Conservation (phyloP, 257 asterid species). For the Solanum arcanum region DNA sequence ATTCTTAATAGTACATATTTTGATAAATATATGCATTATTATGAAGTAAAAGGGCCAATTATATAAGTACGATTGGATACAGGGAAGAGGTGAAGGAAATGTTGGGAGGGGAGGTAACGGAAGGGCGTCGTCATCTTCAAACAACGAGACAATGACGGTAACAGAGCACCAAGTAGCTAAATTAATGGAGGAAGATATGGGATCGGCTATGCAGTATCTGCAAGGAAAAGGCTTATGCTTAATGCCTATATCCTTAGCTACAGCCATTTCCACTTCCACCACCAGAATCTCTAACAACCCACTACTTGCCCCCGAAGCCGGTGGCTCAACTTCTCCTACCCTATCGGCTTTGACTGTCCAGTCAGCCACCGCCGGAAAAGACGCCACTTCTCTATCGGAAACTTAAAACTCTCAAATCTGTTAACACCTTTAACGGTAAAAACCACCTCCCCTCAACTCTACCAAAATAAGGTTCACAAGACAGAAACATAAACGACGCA, state of each 20-base stretch:
- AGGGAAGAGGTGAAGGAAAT: slow-evolving; percentile 18
- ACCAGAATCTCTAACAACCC: slow-evolving; percentile 14
- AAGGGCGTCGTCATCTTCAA: slow-evolving; percentile 58
- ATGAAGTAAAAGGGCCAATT: too few relatives aligned
- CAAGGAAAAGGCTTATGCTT: slow-evolving; percentile 93
- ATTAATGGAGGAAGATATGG: slow-evolving; percentile 96
- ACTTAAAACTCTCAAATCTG: neutral
- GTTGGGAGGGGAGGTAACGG: slow-evolving; percentile 24
- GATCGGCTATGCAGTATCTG: slow-evolving; percentile 93
- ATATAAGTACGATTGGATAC: neutral
- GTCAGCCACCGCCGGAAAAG: slow-evolving; percentile 42
- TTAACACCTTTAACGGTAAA: neutral
- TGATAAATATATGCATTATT: too few relatives aligned
- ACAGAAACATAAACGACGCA: slow-evolving; percentile 25
- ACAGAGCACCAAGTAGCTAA: slow-evolving; percentile 91
- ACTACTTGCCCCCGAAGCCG: slow-evolving; percentile 13
- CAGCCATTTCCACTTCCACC: slow-evolving; percentile 74
- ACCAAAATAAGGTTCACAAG: slow-evolving; percentile 27
- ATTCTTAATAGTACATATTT: too few relatives aligned
- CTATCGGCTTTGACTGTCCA: slow-evolving; percentile 66
- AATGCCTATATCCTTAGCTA: slow-evolving; percentile 88
- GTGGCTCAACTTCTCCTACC: slow-evolving; percentile 61
- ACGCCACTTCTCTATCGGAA: slow-evolving; percentile 41
- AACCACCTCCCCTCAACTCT: slow-evolving; percentile 20
- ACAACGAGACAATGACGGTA: slow-evolving; percentile 54